Conservation (phyloP, 2,329 filamentous ascomycete species). For the Hypoxylon sp. region DNA sequence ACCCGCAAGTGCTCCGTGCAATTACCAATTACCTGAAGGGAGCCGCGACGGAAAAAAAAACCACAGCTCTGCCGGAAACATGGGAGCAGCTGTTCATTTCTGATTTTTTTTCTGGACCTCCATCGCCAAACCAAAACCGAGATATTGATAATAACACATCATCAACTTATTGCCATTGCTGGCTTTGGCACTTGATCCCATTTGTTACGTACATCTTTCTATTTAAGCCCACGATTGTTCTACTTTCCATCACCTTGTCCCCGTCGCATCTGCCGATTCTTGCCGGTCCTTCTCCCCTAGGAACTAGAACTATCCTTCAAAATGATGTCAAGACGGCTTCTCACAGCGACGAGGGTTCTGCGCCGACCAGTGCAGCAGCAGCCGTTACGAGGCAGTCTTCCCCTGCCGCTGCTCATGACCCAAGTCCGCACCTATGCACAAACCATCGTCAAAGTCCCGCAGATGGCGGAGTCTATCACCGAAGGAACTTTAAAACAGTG, state of each 20-base stretch:
- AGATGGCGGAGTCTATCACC: conserved; percentile 99
- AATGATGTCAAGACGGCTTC: conserved; percentile 56
- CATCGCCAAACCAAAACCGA: conserved; percentile 32
- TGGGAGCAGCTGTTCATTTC: conserved; percentile 27
- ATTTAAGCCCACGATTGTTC: conserved; percentile 3
- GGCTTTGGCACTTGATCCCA: conserved; percentile 35
- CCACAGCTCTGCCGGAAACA: conserved; percentile 38
- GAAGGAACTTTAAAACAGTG: conserved; percentile 98
- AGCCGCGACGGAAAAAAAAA: conserved; percentile 29
- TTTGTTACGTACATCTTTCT: conserved; percentile 10
- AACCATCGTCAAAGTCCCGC: conserved; percentile 89
- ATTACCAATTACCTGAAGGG: conserved; percentile 30
- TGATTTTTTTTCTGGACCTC: conserved; percentile 30
- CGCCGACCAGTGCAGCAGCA: conserved; percentile 58
- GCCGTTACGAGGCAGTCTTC: conserved; percentile 60
- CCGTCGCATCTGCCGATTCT: conserved; percentile 29
- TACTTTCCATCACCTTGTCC: conserved; percentile 9
- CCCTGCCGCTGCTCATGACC: conserved; percentile 67
- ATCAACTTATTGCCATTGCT: conserved; percentile 39
- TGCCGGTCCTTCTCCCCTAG: conserved; percentile 20
- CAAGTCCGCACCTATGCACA: conserved; percentile 80
- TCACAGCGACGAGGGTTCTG: conserved; percentile 61
- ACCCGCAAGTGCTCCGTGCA: conserved; percentile 29
- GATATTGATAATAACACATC: conserved; percentile 39
- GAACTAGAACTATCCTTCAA: conserved; percentile 30